Evolutionary conservation across 2,329 filamentous ascomycete species (phyloP), one percentile per base, ranked within the genome.

Genomic region (Graphiopsis chlorocephala): DNA sequence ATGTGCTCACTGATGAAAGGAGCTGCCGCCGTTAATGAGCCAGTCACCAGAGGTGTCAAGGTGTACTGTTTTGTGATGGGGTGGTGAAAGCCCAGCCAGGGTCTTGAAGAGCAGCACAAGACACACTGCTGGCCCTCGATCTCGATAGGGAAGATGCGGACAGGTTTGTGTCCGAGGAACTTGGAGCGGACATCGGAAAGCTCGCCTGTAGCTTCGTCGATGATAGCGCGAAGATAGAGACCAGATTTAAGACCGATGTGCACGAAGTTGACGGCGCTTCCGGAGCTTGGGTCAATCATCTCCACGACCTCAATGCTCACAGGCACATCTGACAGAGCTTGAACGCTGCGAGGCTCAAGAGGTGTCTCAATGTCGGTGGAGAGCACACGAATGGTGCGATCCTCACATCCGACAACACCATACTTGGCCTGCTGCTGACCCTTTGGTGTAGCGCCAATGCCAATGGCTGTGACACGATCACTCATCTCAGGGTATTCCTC

Each of bases 231-330:
- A 26, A 99, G 86, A 75, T 99, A 99, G 12, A 99, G 93, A 64
- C 96, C 95, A 31, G 93, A 98, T 75, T 95, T 90, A 1, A 99
- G 85, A 63, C 95, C 96, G 66, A 99, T 98, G 73, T 99, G 95
- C 5, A 99, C 86, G 74, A 97, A 98, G 4, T 97, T 84, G 0
- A 94, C 96, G 12, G 88, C 91, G 20, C 93, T 92, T 26, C 93
- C 93, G 1, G 91, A 92, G 2, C 91, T 92, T 1, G 94, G 96
- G 77, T 99, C 95, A 15, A 92, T 87, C 94, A 99, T 99, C 8
- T 92, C 85, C 84, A 97, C 96, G 71, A 99, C 96, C 42, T 90
- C 90, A 50, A 99, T 81, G 0, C 92, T 89, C 14, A 92, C 96
- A 8, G 95, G 95, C 0, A 93, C 90, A 2, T 94, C 93, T 3